These are phyloP conservation scores for Sclerotinia sclerotiorum DNA, from an alignment of 2,329 filamentous ascomycete genomes.

Conservation along the genomic window DNA sequence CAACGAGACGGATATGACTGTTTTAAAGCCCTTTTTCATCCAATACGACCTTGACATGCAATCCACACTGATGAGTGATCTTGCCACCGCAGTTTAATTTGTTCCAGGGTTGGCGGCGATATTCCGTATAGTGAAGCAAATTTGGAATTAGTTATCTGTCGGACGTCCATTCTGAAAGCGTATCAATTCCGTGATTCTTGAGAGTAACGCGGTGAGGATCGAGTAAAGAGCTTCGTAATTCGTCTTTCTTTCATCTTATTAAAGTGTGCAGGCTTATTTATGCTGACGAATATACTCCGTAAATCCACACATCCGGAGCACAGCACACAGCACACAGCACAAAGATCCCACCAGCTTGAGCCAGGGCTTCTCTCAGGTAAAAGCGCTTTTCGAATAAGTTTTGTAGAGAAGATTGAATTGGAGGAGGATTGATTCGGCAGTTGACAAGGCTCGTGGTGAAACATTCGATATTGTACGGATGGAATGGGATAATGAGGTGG, in stretches of 20 bases:
- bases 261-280: not conserved
- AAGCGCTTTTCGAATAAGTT: not conserved
- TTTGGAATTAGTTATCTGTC: not conserved
- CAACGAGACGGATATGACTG: constrained; percentile 1
- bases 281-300: not conserved
- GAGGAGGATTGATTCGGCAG: not conserved
- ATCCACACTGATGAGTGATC: constrained; percentile 1
- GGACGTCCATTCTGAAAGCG: not conserved
- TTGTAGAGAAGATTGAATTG: not conserved
- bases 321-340: not conserved
- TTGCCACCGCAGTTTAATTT: not conserved
- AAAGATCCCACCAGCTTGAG: not conserved
- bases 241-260: not conserved
- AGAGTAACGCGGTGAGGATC: not conserved
- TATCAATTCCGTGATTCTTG: not conserved
- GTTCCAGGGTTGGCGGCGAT: not conserved
- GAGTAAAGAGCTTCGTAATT: not conserved
- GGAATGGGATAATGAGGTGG: not conserved
- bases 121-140: not conserved
- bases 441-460: constrained; percentile 1
- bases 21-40: not conserved
- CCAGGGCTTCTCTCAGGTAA: not conserved
- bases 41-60: constrained; percentile 7
- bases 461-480: not conserved
- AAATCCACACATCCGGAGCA: not conserved